phyloP scores from a whole-genome alignment of 2,329 filamentous ascomycete genomes.

The Hypocreales sp. region DNA sequence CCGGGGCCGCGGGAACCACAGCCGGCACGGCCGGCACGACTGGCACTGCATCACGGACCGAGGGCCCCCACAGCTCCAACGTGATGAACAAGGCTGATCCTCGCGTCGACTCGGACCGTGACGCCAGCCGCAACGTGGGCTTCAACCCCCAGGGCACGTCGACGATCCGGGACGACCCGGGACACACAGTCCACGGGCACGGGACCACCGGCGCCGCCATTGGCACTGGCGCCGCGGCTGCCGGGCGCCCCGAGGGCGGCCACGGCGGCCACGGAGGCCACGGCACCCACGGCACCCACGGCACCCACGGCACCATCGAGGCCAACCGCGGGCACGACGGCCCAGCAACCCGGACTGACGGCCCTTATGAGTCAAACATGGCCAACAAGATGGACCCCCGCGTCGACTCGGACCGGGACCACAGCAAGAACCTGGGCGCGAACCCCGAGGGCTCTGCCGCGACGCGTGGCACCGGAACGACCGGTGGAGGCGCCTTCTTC shows the following conservation, averaged over 20 bases:
- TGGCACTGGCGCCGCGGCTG: constrained; percentile 6
- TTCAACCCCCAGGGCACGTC: constrained; percentile 10
- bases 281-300: constrained; percentile 27
- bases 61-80: constrained; percentile 29
- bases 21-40: neutral
- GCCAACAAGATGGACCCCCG: constrained; percentile 37
- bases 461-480: constrained; percentile 4
- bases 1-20: constrained; percentile 2
- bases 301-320: constrained; percentile 18
- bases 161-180: constrained; percentile 2
- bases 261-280: constrained; percentile 4
- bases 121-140: constrained; percentile 16
- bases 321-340: constrained; percentile 7
- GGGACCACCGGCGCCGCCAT: neutral
- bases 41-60: constrained; percentile 6
- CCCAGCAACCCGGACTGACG: constrained; percentile 16
- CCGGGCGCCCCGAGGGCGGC: constrained; percentile 1
- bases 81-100: constrained; percentile 35
- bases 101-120: constrained; percentile 36
- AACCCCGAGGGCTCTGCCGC: constrained; percentile 13
- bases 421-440: constrained; percentile 16
- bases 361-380: constrained; percentile 30
- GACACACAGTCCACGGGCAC: constrained; percentile 19
- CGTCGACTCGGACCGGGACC: constrained; percentile 36
- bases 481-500: constrained; percentile 4